phyloP scores from a whole-genome alignment of 805 yeast species.

The Suhomyces xylopsoci region DNA sequence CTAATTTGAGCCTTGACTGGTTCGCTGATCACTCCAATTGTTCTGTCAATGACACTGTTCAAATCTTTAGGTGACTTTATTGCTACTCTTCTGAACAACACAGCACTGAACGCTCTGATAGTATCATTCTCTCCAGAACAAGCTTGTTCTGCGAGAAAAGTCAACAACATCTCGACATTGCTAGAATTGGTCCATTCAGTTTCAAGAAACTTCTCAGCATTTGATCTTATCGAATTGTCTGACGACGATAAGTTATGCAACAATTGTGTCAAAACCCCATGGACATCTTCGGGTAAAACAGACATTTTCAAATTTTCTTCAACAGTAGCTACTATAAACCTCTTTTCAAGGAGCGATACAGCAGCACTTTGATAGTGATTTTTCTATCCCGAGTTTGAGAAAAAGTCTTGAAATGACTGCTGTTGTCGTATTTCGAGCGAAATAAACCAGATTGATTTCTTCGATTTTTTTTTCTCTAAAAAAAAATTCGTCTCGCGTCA shows the following conservation, averaged over 20 bases:
- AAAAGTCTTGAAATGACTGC: neutral
- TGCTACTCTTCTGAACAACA: conserved; percentile 83
- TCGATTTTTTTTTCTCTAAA: neutral
- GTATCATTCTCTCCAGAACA: conserved; percentile 57
- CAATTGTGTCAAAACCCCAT: conserved; percentile 51
- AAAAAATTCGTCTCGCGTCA: neutral
- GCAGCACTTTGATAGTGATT: neutral
- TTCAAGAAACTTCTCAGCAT: conserved; percentile 73
- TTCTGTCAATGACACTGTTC: conserved; percentile 66
- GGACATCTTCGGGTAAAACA: conserved; percentile 58
- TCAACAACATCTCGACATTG: conserved; percentile 65
- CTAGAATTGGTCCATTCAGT: conserved; percentile 70
- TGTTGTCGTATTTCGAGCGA: neutral
- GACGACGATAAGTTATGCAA: conserved; percentile 65
- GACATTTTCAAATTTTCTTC: conserved; percentile 3
- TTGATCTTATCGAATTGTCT: conserved; percentile 69
- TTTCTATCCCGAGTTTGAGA: neutral
- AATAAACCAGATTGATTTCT: conserved; percentile 1
- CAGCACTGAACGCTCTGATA: conserved; percentile 75
- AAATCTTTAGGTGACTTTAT: conserved; percentile 70
- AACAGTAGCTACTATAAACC: neutral
- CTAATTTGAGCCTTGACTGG: conserved; percentile 63
- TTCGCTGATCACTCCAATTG: conserved; percentile 65
- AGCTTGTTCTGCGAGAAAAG: conserved; percentile 81
- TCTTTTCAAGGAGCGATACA: neutral